Percentiles rank a stretch among this genome's conserved stretches.
Conservation (phyloP, 805 yeast genomes). For the Sugiyamaella boreocaroliniensis region DNA sequence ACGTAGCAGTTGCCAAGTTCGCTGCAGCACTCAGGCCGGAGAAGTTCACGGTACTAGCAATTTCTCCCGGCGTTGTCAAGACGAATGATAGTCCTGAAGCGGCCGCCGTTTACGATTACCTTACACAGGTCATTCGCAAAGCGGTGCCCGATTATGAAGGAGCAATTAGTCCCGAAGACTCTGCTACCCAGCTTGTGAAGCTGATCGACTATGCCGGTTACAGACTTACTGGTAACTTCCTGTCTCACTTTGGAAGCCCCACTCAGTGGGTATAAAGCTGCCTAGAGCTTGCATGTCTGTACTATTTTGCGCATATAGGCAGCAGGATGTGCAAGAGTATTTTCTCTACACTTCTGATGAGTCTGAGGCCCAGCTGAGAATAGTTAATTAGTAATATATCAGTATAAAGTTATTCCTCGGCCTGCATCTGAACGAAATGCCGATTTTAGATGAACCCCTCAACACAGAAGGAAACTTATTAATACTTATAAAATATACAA, state of each 20-base stretch:
- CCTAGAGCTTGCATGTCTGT: no score
- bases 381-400: no score
- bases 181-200: constrained; percentile 21
- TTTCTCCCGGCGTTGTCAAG: constrained; percentile 37
- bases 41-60: constrained; percentile 28
- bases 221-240: constrained; percentile 22
- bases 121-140: not conserved
- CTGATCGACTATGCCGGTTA: constrained; percentile 20
- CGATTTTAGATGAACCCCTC: no score
- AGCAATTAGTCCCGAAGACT: constrained; percentile 20
- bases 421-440: no score
- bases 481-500: no score
- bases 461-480: no score
- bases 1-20: constrained; percentile 27
- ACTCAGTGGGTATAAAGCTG: not conserved
- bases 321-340: no score
- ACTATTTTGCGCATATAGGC: no score
- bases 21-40: constrained; percentile 26
- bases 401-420: no score
- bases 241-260: constrained; percentile 11
- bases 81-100: constrained; percentile 23
- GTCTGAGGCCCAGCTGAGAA: no score
- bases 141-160: constrained; percentile 4
- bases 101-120: not conserved
- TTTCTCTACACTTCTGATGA: no score